Evolutionary conservation across 768 basidiomycete species (phyloP).

Genomic region (Multifurca ochricompacta): DNA sequence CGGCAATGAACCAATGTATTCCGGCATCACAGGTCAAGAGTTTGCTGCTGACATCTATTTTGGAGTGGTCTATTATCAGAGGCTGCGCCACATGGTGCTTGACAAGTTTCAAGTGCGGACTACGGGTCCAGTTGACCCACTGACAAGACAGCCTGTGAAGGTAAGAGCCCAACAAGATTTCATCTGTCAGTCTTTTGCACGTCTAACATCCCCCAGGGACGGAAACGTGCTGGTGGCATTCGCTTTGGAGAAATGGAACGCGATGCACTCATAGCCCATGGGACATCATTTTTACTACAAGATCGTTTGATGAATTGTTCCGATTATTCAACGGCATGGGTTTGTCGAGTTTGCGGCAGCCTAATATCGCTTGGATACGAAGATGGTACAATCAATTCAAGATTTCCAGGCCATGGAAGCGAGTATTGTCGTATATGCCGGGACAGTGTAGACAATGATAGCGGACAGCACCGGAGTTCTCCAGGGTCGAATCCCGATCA

Average conservation of each 20-base stretch:
- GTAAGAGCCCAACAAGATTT: constrained; percentile 21
- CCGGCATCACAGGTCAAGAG: constrained; percentile 97
- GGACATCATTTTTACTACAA: constrained; percentile 96
- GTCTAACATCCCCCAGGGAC: constrained; percentile 44
- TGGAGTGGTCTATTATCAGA: constrained; percentile 97
- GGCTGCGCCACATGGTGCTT: constrained; percentile 97
- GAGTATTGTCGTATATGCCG: constrained; percentile 97
- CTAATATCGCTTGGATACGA: constrained; percentile 95
- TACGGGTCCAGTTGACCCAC: constrained; percentile 91
- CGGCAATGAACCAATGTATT: constrained; percentile 99
- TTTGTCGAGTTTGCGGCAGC: constrained; percentile 93
- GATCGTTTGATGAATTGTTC: constrained; percentile 99
- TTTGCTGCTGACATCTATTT: constrained; percentile 98
- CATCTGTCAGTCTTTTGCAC: not conserved
- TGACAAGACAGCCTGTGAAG: constrained; percentile 97
- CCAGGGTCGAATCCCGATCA: constrained; percentile 36
- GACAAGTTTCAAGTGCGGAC: constrained; percentile 99
- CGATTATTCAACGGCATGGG: constrained; percentile 99
- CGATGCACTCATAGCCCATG: constrained; percentile 96
- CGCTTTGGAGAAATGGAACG: constrained; percentile 99
- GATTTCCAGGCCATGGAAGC: constrained; percentile 65
- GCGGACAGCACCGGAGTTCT: constrained; percentile 50
- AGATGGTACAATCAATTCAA: constrained; percentile 65
- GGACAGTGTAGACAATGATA: constrained; percentile 55
- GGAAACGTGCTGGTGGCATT: constrained; percentile 97